Base-by-base conservation (phyloP, 257 asterid genomes). In the Solanum commersonii region DNA sequence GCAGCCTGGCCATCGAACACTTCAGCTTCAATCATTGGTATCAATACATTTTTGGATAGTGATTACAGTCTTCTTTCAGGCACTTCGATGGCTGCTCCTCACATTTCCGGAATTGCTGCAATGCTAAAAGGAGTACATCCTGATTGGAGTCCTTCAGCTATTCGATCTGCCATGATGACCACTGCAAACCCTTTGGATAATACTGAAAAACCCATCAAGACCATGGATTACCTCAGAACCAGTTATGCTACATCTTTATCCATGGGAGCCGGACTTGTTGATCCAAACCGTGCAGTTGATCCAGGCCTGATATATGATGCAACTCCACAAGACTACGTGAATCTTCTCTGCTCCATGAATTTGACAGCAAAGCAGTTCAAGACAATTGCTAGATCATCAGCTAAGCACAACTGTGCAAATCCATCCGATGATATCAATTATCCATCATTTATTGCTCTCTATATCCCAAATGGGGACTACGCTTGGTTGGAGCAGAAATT, bases 321-420 rank as follows among this genome's bases (percentile, higher is more conserved):
- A 1, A 59, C 87, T 68, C 33, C 89, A 77, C 84, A 89, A 46
- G 90, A 86, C 65, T 89, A 89, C 37, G 84, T 89, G 42, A 79
- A 86, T 18, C 90, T 89, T 68, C 72, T 89, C 18, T 89, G 90
- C 87, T 86, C 88, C 38, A 77, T 89, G 90, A 86, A 89, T 82
- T 25, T 81, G 31, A 81, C 89, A 14, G 49, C 1, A 5, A 72
- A 38, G 12, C 89, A 89, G 46, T 71, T 87, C 79, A 49, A 16
- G 35, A 56, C 72, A 14, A 71, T 89, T 35, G 68, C 88, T n/a
- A 82, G 87, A 34, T 70, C 83, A 72, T 16, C 65, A 44, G 52
- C 84, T 79, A 25, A 33, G 3, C 46, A 67, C 84, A 84, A 87
- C 29, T 89, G 91, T 74, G 82, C 70, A 81, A 86, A 72, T 34